Evolutionary conservation across 225 moss, liverwort and hornwort genomes (phyloP), one percentile per base, ranked within the genome.

Genomic region (Pseudoscleropodium purum): DNA sequence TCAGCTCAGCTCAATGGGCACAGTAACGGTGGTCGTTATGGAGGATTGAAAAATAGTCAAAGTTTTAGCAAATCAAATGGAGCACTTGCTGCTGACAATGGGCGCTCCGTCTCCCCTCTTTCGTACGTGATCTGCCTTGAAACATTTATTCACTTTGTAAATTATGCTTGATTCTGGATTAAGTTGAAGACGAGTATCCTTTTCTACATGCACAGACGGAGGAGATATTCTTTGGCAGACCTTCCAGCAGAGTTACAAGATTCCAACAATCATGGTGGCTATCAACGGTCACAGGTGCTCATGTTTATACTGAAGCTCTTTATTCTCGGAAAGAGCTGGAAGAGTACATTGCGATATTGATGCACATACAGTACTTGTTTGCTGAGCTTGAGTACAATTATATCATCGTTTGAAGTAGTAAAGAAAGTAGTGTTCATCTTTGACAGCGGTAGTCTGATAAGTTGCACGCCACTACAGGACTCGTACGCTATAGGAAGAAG

Each of bases 271-370:
- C 96, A 95, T 43, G 90, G 87, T 92, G 90, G 89, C 84, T 93
- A 94, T 89, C 92, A 88, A 51, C 94, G 90, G 77, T 91, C 92
- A 57, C 93, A 94, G 94, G 94, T 94, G 87, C 87, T 90, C 60
- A 68, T 84, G 84, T 69, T 47, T 88, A 78, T n/a, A 61, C 72
- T 80, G 61, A 67, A 51, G 59, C 74, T 47, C 52, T 81, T 49
- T 30, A 37, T 63, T 75, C 60, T 84, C 39, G 12, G 18, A 64
- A 79, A 86, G 75, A 67, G 13, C 68, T 86, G n/a, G 25, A 76
- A 72, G 86, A 37, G 47, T 56, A 66, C 39, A 52, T 59, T 84
- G n/a, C 69, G 59, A 70, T 36, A 31, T 49, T 63, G 33, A 77
- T 90, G n/a, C 76, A 47, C 88, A 26, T 51, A 56, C 25, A 81